Percentiles rank a stretch among this genome's conserved stretches.
phyloP scores from a whole-genome alignment of 169 alveolate genomes.

The Condylostoma magnum region DNA sequence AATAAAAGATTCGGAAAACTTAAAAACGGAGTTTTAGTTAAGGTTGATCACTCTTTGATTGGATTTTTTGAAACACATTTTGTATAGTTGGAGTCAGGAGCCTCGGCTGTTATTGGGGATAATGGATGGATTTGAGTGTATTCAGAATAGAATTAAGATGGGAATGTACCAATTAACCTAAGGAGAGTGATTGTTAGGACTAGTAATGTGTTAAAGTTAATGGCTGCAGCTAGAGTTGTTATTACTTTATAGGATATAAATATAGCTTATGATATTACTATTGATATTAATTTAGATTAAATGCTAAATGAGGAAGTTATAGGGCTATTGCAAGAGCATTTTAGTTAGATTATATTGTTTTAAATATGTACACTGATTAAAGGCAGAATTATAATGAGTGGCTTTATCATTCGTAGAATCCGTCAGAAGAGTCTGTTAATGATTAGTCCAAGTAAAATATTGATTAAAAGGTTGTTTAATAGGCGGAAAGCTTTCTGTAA shows the following conservation, averaged over 20 bases:
- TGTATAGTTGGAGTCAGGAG: conserved; percentile 38
- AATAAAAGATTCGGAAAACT: conserved; percentile 68
- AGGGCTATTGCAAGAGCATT: no score
- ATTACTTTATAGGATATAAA: not conserved
- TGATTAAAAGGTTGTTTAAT: no score
- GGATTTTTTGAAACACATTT: conserved; percentile 62
- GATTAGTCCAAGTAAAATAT: no score
- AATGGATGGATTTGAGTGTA: conserved; percentile 65
- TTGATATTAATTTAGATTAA: not conserved
- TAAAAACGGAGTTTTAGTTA: conserved; percentile 56
- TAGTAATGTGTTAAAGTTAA: not conserved
- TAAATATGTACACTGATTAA: no score
- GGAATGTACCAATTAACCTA: conserved; percentile 1
- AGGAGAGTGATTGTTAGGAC: not conserved
- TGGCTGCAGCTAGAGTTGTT: not conserved
- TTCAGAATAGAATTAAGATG: conserved; percentile 10
- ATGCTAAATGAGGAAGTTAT: no score
- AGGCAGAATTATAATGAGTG: no score
- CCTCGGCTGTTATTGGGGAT: conserved; percentile 54
- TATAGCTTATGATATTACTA: not conserved
- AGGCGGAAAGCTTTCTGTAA: no score
- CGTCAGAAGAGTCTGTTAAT: no score
- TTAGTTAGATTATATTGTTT: no score
- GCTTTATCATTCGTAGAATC: no score
- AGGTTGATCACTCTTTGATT: conserved; percentile 49